Percentiles rank a stretch among this genome's conserved stretches.
These are phyloP conservation scores for Darksidea phi DNA, from an alignment of 495 filamentous ascomycete species.

Conservation along the genomic window DNA sequence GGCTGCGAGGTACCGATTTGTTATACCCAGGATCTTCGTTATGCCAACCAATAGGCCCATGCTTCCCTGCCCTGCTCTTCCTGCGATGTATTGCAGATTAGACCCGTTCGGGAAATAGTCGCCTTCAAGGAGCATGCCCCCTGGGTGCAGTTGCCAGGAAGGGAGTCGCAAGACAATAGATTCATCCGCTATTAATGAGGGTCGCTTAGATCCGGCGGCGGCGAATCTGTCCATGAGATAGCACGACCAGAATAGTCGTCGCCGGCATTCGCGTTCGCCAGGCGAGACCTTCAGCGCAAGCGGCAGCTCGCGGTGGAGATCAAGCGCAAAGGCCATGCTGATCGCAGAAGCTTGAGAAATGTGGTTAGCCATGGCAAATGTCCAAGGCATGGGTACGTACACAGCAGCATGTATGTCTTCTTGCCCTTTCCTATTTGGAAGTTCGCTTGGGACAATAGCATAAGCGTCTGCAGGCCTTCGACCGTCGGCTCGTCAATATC, in stretches of 20 bases:
- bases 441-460: conserved; percentile 73
- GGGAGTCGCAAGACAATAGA: conserved; percentile 71
- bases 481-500: conserved; percentile 77
- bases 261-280: conserved; percentile 67
- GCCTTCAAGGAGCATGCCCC: conserved; percentile 61
- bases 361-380: conserved; percentile 21
- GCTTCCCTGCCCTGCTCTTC: conserved; percentile 67
- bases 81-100: conserved; percentile 65
- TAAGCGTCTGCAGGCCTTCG: conserved; percentile 69
- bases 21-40: conserved; percentile 74
- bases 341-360: conserved; percentile 63
- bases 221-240: conserved; percentile 81
- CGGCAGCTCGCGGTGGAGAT: conserved; percentile 69
- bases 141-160: conserved; percentile 59
- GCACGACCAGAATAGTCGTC: conserved; percentile 78
- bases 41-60: conserved; percentile 78
- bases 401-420: conserved; percentile 80
- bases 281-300: conserved; percentile 54
- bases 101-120: conserved; percentile 74
- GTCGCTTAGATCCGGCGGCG: conserved; percentile 73
- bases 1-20: conserved; percentile 77
- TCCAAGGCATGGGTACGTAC: conserved; percentile 49
- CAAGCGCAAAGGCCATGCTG: conserved; percentile 76
- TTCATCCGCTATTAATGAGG: conserved; percentile 71
- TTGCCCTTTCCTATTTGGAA: conserved; percentile 77